A percentile compares a stretch with the other conserved stretches of the same genome.
Evolutionary conservation across 352 stramenopile genomes (phyloP).

Genomic region (Phytophthora hibernalis): DNA sequence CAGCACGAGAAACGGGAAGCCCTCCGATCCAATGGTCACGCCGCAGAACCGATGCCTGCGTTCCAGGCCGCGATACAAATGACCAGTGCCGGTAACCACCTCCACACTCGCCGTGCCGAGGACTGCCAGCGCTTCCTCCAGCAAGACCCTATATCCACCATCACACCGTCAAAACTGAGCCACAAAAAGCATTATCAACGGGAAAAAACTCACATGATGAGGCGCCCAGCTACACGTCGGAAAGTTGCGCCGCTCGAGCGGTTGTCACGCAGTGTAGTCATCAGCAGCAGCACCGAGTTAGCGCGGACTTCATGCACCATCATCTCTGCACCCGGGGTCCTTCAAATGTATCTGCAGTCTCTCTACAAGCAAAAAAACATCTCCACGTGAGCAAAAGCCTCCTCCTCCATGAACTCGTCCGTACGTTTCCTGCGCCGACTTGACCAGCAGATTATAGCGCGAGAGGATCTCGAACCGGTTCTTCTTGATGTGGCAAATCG

Average conservation of each 20-base stretch:
- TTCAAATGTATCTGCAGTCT: constrained; percentile 45
- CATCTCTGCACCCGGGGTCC: constrained; percentile 32
- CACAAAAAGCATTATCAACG: not conserved
- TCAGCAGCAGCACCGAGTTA: constrained; percentile 50
- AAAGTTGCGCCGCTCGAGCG: constrained; percentile 39
- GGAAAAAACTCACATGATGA: constrained; percentile 51
- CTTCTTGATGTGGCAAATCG: constrained; percentile 86
- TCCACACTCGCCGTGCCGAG: constrained; percentile 42
- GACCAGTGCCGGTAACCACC: constrained; percentile 40
- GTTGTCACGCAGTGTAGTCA: constrained; percentile 57
- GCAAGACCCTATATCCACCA: constrained; percentile 43
- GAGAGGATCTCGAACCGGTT: constrained; percentile 77
- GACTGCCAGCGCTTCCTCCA: constrained; percentile 59
- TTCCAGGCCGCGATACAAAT: constrained; percentile 40
- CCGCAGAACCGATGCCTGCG: constrained; percentile 41
- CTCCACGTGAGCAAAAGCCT: not conserved
- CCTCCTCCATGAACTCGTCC: not conserved
- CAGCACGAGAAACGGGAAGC: constrained; percentile 51
- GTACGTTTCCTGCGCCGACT: constrained; percentile 65
- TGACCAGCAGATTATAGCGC: constrained; percentile 63
- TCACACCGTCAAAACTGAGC: not conserved
- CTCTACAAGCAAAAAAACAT: constrained; percentile 10
- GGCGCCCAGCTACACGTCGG: constrained; percentile 44
- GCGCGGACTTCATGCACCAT: constrained; percentile 56
- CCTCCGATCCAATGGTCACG: constrained; percentile 48